Percentiles rank a stretch among this genome's conserved stretches.
These are phyloP conservation scores for Ceratocystis huliohia DNA, from an alignment of 2,329 filamentous ascomycete genomes.

Conservation along the genomic window DNA sequence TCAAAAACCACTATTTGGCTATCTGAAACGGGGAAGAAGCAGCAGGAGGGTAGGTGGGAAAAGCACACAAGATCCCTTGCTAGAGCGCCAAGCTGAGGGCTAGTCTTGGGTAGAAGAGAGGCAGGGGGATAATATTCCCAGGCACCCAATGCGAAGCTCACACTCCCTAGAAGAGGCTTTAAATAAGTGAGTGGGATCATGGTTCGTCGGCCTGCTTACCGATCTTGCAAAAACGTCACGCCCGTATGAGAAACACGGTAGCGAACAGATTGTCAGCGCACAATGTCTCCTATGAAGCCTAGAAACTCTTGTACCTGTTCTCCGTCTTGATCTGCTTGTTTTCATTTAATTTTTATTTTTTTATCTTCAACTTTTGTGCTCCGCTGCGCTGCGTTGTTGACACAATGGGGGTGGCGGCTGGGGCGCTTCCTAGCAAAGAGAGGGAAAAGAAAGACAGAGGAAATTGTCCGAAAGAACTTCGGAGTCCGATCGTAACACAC, in stretches of 20 bases:
- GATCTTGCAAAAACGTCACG: not conserved
- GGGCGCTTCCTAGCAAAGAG: not conserved
- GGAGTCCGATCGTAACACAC: conserved; percentile 4
- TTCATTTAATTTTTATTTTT: not conserved
- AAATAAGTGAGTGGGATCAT: not conserved
- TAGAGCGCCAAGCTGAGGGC: no score
- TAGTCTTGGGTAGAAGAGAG: no score
- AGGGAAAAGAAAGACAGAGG: not conserved
- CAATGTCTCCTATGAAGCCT: not conserved
- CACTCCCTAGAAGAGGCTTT: not conserved
- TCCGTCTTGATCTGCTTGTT: no score
- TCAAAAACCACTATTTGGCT: not conserved
- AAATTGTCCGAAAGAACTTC: not conserved
- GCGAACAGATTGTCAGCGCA: not conserved
- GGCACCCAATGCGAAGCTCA: not conserved
- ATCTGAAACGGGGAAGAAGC: not conserved
- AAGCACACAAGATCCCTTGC: no score
- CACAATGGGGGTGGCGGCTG: not conserved
- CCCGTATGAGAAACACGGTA: not conserved
- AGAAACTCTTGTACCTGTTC: no score
- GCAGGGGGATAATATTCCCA: not conserved
- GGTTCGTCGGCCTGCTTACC: not conserved
- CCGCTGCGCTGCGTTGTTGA: not conserved
- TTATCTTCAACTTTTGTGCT: not conserved
- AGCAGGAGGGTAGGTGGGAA: no score